Evolutionary conservation across 176 grass and related monocot species (phyloP).

Genomic region (Zea luxurians): DNA sequence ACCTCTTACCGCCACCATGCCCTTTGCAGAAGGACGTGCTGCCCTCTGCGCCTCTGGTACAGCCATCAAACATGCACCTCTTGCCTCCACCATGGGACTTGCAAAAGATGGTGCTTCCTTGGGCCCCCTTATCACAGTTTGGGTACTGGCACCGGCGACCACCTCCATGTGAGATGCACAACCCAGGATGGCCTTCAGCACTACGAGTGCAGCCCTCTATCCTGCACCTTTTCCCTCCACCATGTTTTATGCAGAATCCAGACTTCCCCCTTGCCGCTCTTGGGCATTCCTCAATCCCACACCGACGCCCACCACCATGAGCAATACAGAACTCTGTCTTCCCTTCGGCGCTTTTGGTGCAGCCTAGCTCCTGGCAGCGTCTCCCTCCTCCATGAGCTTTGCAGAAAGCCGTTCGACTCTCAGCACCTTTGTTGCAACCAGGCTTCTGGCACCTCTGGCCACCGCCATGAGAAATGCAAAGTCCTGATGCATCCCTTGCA

Average conservation of each 20-base stretch:
- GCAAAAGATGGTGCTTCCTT: slow-evolving; percentile 85
- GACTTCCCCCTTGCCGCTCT: slow-evolving; percentile 80
- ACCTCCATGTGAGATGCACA: slow-evolving; percentile 88
- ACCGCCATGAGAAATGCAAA: slow-evolving; percentile 88
- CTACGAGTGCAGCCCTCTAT: slow-evolving; percentile 66
- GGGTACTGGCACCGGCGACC: slow-evolving; percentile 75
- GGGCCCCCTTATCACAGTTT: slow-evolving; percentile 66
- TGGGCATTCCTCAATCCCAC: slow-evolving; percentile 37
- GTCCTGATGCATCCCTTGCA: slow-evolving; percentile 70
- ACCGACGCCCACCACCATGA: no score
- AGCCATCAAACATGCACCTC: slow-evolving; percentile 71
- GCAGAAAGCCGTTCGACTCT: slow-evolving; percentile 78
- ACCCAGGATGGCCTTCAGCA: slow-evolving; percentile 69
- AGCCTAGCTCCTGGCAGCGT: slow-evolving; percentile 65
- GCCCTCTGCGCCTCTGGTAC: slow-evolving; percentile 82
- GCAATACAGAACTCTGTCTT: no score
- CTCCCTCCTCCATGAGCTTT: slow-evolving; percentile 89
- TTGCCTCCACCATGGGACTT: slow-evolving; percentile 91
- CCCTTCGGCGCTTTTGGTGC: no score
- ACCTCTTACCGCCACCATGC: slow-evolving; percentile 81
- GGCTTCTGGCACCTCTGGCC: slow-evolving; percentile 86
- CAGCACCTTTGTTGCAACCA: slow-evolving; percentile 84
- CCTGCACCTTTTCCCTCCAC: slow-evolving; percentile 82
- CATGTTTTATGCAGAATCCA: slow-evolving; percentile 78
- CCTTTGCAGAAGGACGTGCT: slow-evolving; percentile 77